Conservation (phyloP, 352 stramenopile species). For the Thraustochytrium striatum region DNA sequence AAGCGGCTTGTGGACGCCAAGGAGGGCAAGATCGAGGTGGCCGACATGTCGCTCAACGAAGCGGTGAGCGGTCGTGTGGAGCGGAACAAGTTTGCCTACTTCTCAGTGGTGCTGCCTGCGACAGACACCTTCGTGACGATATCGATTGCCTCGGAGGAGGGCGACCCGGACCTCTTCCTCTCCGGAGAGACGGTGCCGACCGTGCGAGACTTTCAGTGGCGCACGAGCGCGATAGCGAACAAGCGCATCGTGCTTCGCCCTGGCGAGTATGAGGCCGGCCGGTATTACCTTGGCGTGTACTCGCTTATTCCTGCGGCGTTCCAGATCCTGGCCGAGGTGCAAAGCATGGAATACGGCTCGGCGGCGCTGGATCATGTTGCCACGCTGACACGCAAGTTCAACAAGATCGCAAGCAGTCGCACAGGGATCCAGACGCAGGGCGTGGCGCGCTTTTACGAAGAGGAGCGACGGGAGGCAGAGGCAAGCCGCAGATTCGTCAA, state of each 20-base stretch:
- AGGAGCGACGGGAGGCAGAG: neutral
- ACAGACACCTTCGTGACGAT: constrained; percentile 17
- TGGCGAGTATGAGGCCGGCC: neutral
- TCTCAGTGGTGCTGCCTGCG: neutral
- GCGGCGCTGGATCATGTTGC: constrained; percentile 25
- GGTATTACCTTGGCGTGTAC: constrained; percentile 15
- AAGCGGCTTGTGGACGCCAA: neutral
- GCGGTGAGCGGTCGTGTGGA: neutral
- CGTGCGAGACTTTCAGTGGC: constrained; percentile 24
- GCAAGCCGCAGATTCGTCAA: neutral
- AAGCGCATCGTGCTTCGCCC: constrained; percentile 11
- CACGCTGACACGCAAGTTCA: constrained; percentile 31
- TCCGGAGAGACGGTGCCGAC: constrained; percentile 25
- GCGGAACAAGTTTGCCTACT: neutral
- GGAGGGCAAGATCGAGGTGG: neutral
- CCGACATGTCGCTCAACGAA: neutral
- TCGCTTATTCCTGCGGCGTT: neutral
- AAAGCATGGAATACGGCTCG: constrained; percentile 8
- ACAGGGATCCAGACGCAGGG: neutral
- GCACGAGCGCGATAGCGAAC: constrained; percentile 23
- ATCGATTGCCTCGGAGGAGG: neutral
- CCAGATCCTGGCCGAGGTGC: constrained; percentile 14
- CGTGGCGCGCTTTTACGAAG: neutral
- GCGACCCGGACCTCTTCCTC: constrained; percentile 30
- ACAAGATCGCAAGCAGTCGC: constrained; percentile 18